Conservation (phyloP, 805 yeast species). For the Lipomyces mesembrius region DNA sequence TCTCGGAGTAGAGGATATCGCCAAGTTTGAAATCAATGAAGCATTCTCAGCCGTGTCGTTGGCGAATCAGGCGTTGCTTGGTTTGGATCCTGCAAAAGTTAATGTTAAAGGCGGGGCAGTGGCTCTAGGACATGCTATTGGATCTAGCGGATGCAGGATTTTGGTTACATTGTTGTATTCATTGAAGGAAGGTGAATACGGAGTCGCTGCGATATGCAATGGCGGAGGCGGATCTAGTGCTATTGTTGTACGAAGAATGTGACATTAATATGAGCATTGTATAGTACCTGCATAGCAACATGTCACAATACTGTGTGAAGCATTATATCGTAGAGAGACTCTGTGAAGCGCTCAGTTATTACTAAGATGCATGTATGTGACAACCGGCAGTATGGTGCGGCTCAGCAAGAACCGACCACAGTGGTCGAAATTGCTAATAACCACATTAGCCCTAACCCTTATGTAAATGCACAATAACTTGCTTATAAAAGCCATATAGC, state of each 20-base stretch:
- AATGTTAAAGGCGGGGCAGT: constrained; percentile 96
- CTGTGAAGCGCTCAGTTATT: too few relatives aligned
- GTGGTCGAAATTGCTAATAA: too few relatives aligned
- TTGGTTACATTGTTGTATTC: constrained; percentile 57
- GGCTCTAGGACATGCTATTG: constrained; percentile 93
- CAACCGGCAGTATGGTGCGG: too few relatives aligned
- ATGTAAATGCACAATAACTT: too few relatives aligned
- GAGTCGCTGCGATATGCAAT: constrained; percentile 93
- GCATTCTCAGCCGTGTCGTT: constrained; percentile 95
- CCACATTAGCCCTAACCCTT: too few relatives aligned
- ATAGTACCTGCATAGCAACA: not conserved
- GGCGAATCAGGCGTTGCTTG: constrained; percentile 74
- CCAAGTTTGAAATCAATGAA: constrained; percentile 89
- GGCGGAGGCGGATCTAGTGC: constrained; percentile 99
- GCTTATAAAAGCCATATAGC: too few relatives aligned
- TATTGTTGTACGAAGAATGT: constrained; percentile 53
- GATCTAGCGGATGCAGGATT: constrained; percentile 94
- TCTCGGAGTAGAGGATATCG: constrained; percentile 64
- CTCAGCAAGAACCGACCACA: too few relatives aligned
- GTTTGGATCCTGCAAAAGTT: constrained; percentile 68
- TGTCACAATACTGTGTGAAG: not conserved
- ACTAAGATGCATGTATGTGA: too few relatives aligned
- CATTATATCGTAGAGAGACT: too few relatives aligned
- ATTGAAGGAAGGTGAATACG: constrained; percentile 73
- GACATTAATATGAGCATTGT: not conserved